Percentiles rank a stretch among this genome's conserved stretches.
Evolutionary conservation across 116 monocot species (phyloP).

Genomic region (Trichopus zeylanicus): DNA sequence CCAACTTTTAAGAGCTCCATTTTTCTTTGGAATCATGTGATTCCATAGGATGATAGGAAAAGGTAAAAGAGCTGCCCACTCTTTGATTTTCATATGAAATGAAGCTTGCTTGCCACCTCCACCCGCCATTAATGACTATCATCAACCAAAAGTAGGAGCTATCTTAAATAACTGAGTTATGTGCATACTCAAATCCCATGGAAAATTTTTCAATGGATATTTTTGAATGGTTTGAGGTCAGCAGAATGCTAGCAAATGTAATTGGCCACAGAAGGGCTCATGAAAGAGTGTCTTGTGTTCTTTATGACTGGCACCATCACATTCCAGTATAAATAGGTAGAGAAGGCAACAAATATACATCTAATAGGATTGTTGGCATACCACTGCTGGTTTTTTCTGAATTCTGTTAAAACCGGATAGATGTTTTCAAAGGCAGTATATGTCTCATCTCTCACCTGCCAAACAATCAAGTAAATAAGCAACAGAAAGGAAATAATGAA

Average conservation of each 20-base stretch:
- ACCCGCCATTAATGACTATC: too few species aligned
- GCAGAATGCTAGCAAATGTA: background rate
- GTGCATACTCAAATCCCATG: too few species aligned
- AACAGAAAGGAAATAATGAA: background rate
- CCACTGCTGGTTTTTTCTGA: slow-evolving; percentile 57
- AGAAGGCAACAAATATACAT: background rate
- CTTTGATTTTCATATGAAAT: too few species aligned
- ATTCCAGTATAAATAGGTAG: background rate
- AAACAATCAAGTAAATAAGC: slow-evolving; percentile 2
- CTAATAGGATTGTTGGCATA: slow-evolving; percentile 5
- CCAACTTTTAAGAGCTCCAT: too few species aligned
- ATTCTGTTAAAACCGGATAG: slow-evolving; percentile 66
- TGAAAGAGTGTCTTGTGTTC: background rate
- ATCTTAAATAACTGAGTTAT: too few species aligned
- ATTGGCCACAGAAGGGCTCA: background rate
- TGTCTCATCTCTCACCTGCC: slow-evolving; percentile 71
- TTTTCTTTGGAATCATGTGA: too few species aligned
- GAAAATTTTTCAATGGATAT: too few species aligned
- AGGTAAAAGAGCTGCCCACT: too few species aligned
- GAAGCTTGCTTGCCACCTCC: too few species aligned
- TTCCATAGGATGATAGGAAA: too few species aligned
- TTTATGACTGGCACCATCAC: background rate
- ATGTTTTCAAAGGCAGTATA: slow-evolving; percentile 76
- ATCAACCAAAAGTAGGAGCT: too few species aligned
- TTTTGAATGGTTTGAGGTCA: too few species aligned